These are phyloP conservation scores for Pyrenula aspistea DNA, from an alignment of 495 filamentous ascomycete genomes.

Conservation along the genomic window DNA sequence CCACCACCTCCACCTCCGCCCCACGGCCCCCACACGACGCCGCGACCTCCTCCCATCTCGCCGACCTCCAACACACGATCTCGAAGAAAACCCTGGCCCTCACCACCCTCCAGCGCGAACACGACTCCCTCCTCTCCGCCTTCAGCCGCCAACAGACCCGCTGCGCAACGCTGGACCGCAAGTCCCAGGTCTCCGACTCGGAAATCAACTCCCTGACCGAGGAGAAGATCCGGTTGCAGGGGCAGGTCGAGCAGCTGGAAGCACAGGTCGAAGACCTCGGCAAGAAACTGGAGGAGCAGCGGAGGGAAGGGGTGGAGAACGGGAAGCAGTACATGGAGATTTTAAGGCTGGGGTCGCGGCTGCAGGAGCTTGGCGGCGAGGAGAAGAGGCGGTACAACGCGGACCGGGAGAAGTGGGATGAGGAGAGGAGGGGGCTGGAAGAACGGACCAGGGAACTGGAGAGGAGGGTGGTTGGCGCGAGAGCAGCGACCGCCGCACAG, in stretches of 20 bases:
- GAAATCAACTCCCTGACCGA: conserved; percentile 3
- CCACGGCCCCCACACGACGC: background rate
- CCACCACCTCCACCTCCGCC: background rate
- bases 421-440: background rate
- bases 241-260: conserved; percentile 6
- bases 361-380: conserved; percentile 2
- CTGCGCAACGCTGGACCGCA: conserved; percentile 4
- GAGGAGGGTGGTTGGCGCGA: background rate
- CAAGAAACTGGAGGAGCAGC: conserved; percentile 2
- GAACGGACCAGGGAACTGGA: background rate
- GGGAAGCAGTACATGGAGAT: conserved; percentile 10
- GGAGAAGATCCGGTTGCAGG: conserved; percentile 3
- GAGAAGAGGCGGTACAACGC: conserved; percentile 4
- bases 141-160: conserved; percentile 2
- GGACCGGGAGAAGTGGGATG: conserved; percentile 6
- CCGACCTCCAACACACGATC: background rate
- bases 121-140: conserved; percentile 3
- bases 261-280: conserved; percentile 4
- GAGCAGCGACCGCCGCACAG: no score
- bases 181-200: conserved; percentile 1
- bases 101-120: conserved; percentile 5
- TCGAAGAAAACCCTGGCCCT: background rate
- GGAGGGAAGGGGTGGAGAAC: conserved; percentile 5
- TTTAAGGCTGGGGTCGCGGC: conserved; percentile 5
- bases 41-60: background rate